phyloP scores from a whole-genome alignment of 176 grass and related monocot genomes.

The Oryza australiensis region DNA sequence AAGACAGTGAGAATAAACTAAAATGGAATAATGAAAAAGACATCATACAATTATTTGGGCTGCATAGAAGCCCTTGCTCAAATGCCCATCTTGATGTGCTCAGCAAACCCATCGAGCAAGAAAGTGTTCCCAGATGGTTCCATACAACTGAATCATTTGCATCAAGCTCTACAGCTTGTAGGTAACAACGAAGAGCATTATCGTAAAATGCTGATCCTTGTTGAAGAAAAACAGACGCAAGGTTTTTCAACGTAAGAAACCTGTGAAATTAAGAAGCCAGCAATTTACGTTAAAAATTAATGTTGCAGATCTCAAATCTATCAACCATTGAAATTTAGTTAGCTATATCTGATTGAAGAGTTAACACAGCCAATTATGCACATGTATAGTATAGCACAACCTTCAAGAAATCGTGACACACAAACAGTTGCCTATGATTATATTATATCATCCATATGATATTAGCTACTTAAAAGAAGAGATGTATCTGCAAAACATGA shows the following conservation, averaged over 20 bases:
- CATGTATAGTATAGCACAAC: conserved; percentile 2
- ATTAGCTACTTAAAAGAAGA: not conserved
- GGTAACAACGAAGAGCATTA: conserved; percentile 91
- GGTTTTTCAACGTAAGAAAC: conserved; percentile 95
- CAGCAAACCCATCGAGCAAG: conserved; percentile 87
- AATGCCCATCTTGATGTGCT: conserved; percentile 93
- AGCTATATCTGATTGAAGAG: conserved; percentile 22
- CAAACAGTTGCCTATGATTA: conserved; percentile 1
- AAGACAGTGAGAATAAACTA: conserved; percentile 2
- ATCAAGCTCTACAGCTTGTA: conserved; percentile 96
- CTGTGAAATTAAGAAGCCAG: conserved; percentile 49
- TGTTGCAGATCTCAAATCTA: not conserved
- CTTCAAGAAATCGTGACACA: conserved; percentile 1
- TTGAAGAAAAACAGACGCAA: conserved; percentile 84
- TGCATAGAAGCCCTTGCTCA: conserved; percentile 92
- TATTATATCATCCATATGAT: conserved; percentile 9
- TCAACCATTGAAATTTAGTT: not conserved
- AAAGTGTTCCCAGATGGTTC: conserved; percentile 94
- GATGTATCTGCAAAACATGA: not conserved
- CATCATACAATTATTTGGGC: conserved; percentile 92
- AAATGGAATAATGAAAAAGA: conserved; percentile 35
- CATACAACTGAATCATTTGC: conserved; percentile 91
- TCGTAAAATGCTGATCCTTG: conserved; percentile 67
- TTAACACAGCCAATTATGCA: conserved; percentile 2
- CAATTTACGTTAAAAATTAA: conserved; percentile 29